Base-by-base conservation (phyloP, 164 flowering plant species). In the Aristolochia fimbriata region DNA sequence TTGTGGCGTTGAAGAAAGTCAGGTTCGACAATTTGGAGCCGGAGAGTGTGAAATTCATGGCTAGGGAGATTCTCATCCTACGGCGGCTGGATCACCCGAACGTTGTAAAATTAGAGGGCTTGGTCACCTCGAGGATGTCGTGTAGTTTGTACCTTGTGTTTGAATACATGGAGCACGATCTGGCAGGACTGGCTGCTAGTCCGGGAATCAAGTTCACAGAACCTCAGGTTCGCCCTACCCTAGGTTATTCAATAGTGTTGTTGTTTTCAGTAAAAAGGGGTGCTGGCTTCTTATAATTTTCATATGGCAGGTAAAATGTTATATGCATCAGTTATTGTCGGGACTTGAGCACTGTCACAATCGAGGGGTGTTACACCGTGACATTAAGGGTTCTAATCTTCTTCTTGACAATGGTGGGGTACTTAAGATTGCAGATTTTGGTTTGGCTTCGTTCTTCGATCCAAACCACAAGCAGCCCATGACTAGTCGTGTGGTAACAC, bases 351-450 rank as follows among this genome's bases (percentile, higher is more conserved):
- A 77, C 58, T 77, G 81, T 72, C 76, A 77, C 62, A 72, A 60
- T 51, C 64, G 64, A 25, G 67, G 70, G 33, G 78, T 77, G 27
- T 54, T 77, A 49, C 96, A 86, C 65, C 91, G 96, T 15, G 96
- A 89, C 72, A 86, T 86, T 24, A 88, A 88, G 78, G 96, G 96
- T 15, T 88, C 96, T 15, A 88, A 88, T 77, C 93, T 88, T 68
- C 86, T 88, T 31, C 68, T 88, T 59, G 88, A 83, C 73, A 84
- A 84, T 74, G 80, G 59, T 24, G 96, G 96, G 50, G 53, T 77
- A 58, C 84, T 88, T 31, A 84, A 76, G 76, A 88, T 88, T 71
- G 96, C 96, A 57, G 96, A 88, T 80, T 69, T 75, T 70, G 73
- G 76, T 33, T 65, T 77, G 60, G 81, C 81, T 17, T 74, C 78